A percentile compares a stretch with the other conserved stretches of the same genome.
Conservation (phyloP, 305 asterid species). For the Salvia sclarea region DNA sequence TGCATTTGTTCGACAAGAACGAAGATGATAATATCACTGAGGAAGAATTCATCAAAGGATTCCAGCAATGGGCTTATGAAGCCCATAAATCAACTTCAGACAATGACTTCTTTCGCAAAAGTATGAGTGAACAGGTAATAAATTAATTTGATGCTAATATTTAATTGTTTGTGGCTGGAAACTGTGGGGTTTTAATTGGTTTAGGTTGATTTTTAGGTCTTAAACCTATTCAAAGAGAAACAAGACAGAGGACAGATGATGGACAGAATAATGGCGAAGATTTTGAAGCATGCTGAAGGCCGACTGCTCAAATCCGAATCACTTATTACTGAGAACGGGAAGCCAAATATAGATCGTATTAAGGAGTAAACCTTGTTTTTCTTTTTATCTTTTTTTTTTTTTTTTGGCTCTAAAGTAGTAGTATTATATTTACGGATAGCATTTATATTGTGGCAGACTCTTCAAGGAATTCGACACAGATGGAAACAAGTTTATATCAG, state of each 20-base stretch:
- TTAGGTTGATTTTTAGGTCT: not conserved
- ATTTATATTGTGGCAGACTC: constrained; percentile 42
- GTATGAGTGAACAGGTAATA: constrained; percentile 34
- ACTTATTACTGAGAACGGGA: constrained; percentile 52
- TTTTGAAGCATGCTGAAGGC: constrained; percentile 49
- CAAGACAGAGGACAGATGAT: constrained; percentile 33
- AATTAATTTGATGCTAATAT: not conserved
- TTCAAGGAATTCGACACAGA: constrained; percentile 50
- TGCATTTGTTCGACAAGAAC: constrained; percentile 33
- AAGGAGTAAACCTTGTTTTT: constrained; percentile 31
- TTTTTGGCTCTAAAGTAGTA: constrained; percentile 4
- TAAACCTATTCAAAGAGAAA: constrained; percentile 30
- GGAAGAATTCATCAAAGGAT: constrained; percentile 52
- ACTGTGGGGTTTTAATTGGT: too few species aligned
- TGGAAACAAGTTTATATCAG: constrained; percentile 37
- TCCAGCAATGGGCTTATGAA: constrained; percentile 45
- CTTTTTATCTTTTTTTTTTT: not conserved
- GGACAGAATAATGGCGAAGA: constrained; percentile 49
- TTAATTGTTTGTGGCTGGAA: too few species aligned
- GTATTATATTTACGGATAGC: not conserved
- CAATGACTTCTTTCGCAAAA: constrained; percentile 30
- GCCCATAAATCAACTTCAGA: constrained; percentile 28
- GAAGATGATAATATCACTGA: constrained; percentile 37
- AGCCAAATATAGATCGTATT: constrained; percentile 52
- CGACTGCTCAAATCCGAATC: constrained; percentile 40